Conservation (phyloP, 2,329 filamentous ascomycete genomes). For the Magnaporthiopsis incrustans region DNA sequence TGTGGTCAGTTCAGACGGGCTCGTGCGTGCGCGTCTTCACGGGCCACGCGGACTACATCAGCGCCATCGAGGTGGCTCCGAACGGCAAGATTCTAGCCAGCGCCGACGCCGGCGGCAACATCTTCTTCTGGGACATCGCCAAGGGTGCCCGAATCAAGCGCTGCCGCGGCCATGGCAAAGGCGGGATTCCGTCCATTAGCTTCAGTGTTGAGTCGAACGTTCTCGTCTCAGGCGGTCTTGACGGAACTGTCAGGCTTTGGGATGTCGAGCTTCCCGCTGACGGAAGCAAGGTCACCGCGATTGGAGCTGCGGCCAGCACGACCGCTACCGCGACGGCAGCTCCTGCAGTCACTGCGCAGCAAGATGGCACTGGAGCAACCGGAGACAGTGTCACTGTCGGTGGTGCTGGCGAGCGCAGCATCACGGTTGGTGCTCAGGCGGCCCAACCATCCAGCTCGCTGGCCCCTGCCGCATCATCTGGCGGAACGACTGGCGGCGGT, state of each 20-base stretch:
- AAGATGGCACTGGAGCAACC: constrained; percentile 22
- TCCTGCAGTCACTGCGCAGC: background rate
- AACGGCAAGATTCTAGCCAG: constrained; percentile 88
- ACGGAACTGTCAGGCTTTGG: constrained; percentile 91
- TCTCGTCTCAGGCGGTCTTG: constrained; percentile 81
- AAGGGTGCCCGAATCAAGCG: constrained; percentile 82
- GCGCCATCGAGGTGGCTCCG: constrained; percentile 73
- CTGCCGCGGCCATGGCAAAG: constrained; percentile 87
- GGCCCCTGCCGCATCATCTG: constrained; percentile 18
- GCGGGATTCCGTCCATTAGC: constrained; percentile 85
- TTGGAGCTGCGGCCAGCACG: constrained; percentile 9
- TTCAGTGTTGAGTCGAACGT: constrained; percentile 92
- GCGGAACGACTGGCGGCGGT: constrained; percentile 23
- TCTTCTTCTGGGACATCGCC: constrained; percentile 90
- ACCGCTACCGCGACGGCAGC: constrained; percentile 1
- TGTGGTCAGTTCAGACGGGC: constrained; percentile 92
- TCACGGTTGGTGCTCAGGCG: constrained; percentile 35
- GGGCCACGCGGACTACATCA: constrained; percentile 83
- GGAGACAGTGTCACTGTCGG: constrained; percentile 32
- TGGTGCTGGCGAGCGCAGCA: constrained; percentile 25
- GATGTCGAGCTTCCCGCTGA: constrained; percentile 71
- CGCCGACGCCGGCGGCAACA: constrained; percentile 80
- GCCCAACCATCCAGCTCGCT: constrained; percentile 24
- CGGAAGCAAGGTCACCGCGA: constrained; percentile 47
- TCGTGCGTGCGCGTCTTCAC: constrained; percentile 85